Evolutionary conservation across 169 alveolate species (phyloP).

Genomic region (Plasmodium adleri): DNA sequence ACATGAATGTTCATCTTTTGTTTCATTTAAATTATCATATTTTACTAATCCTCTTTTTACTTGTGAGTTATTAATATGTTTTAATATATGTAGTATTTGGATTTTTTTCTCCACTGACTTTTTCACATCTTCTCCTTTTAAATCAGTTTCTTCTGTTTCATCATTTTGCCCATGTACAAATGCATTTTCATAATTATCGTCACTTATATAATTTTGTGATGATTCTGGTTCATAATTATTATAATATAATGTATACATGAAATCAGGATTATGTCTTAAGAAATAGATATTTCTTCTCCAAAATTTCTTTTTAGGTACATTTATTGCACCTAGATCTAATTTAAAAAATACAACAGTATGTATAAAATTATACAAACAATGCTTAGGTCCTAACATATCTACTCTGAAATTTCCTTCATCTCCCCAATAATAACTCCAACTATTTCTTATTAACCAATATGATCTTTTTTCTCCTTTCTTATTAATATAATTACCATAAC

Average conservation of each 20-base stretch:
- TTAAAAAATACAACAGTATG: constrained; percentile 41
- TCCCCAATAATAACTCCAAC: constrained; percentile 78
- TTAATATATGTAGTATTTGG: constrained; percentile 20
- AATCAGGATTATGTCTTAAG: constrained; percentile 7
- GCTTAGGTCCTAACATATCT: constrained; percentile 63
- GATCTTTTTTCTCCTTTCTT: constrained; percentile 41
- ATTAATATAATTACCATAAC: constrained; percentile 77
- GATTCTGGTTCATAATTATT: neutral
- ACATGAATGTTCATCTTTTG: constrained; percentile 26
- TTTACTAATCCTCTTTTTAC: neutral
- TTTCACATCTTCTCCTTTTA: neutral
- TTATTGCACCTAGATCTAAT: constrained; percentile 19
- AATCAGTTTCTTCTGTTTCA: neutral
- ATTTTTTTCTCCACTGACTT: constrained; percentile 7
- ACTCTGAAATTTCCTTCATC: constrained; percentile 72
- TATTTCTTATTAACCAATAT: constrained; percentile 65
- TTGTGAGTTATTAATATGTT: constrained; percentile 23
- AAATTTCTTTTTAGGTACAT: constrained; percentile 3
- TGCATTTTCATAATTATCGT: neutral
- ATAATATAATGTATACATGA: constrained; percentile 6
- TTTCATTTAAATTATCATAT: constrained; percentile 24
- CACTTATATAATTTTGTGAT: neutral
- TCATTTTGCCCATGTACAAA: neutral
- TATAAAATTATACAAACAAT: constrained; percentile 38
- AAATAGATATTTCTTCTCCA: neutral